Base-by-base conservation (phyloP, 345 rosid species). In the Salix caprea region DNA sequence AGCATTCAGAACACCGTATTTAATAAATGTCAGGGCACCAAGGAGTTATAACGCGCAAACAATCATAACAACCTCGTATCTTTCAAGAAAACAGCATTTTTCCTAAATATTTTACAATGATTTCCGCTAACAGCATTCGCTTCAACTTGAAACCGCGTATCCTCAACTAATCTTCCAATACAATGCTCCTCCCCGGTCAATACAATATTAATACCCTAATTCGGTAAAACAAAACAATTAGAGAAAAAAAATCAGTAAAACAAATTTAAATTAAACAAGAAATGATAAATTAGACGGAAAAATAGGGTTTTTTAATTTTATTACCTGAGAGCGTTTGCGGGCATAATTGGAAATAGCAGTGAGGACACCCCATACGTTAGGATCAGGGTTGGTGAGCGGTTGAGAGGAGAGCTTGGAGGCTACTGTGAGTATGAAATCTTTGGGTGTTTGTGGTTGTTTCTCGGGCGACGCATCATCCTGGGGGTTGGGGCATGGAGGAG, bases 301-400 rank as follows among this genome's bases (percentile, higher is more conserved):
- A 46, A 12, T 13, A 46, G 50, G 16, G 50, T 44, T 44, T 44
- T 14, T 3, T 11, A 12, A 46, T 46, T 15, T 19, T 65, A 37
- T 42, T 52, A 90, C 99, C 91, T 96, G 96, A 42, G 68, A 86
- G 71, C 98, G 92, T 74, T 86, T 89, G 69, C 99, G 94, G 42
- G 99, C 94, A 69, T 80, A 86, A 83, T 69, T 80, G 68, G 97
- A 90, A 76, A 93, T 89, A 15, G 97, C 98, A 72, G 97, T 93
- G 79, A 96, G 98, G 72, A 96, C 95, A 4, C 91, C 98, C 98
- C 97, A 96, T 39, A 92, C 99, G 52, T 83, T 67, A 1, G 91
- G 86, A 65, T 91, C 97, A 74, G 80, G 78, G 81, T 88, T 86
- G 60, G 82, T 86, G 58, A 96, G 88, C 62, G 95, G 91, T 84